Conservation (phyloP, 2,329 filamentous ascomycete genomes). For the Gnomoniopsis sp. region DNA sequence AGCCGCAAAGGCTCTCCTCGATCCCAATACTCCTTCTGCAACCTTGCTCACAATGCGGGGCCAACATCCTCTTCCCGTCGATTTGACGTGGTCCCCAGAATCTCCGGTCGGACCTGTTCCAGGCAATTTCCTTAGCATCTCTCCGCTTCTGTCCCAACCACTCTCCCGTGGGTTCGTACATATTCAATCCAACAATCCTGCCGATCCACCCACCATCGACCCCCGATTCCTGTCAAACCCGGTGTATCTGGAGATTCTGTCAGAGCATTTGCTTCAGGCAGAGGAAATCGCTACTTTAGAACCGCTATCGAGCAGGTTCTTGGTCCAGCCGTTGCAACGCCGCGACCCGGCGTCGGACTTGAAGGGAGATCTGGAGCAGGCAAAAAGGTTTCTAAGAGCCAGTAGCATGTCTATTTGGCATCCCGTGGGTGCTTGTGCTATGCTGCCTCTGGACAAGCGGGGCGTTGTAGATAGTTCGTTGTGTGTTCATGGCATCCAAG, state of each 20-base stretch:
- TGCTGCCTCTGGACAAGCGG: too few species aligned
- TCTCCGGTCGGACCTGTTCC: conserved; percentile 25
- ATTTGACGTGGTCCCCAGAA: too few species aligned
- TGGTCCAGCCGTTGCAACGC: too few species aligned
- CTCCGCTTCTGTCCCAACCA: conserved; percentile 54
- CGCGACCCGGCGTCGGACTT: too few species aligned
- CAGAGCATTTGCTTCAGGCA: conserved; percentile 35
- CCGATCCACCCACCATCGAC: conserved; percentile 40
- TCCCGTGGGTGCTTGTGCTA: too few species aligned
- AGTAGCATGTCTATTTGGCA: too few species aligned
- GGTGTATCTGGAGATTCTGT: conserved; percentile 40
- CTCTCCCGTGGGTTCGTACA: conserved; percentile 54
- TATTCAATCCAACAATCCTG: conserved; percentile 39
- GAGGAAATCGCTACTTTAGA: conserved; percentile 34
- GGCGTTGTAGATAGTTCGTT: too few species aligned
- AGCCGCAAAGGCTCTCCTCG: background rate
- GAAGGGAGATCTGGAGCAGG: too few species aligned
- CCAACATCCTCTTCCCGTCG: background rate
- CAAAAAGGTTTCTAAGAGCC: too few species aligned
- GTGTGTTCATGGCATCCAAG: too few species aligned
- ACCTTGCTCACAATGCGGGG: background rate
- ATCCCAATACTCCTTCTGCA: background rate
- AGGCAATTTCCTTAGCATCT: conserved; percentile 48
- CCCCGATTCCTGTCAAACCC: conserved; percentile 50
- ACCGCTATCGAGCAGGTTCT: too few species aligned